phyloP scores from a whole-genome alignment of 768 basidiomycete genomes.

The Heimioporus sp. region DNA sequence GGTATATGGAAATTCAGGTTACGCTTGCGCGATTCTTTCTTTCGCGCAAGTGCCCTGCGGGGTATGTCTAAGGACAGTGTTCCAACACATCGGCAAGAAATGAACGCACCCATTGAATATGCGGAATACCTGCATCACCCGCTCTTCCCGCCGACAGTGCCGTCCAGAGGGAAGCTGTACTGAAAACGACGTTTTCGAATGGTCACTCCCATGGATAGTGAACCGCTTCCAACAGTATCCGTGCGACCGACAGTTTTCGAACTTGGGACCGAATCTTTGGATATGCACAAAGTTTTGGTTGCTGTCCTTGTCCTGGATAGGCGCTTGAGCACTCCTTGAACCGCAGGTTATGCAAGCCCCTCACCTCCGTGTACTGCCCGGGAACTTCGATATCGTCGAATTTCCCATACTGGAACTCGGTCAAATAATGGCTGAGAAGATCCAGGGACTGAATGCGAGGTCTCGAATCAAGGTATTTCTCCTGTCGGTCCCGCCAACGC shows the following conservation, averaged over 20 bases:
- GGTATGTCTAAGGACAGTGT: conserved; percentile 1
- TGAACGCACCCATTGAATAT: conserved; percentile 81
- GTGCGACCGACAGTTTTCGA: conserved; percentile 85
- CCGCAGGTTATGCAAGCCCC: conserved; percentile 6
- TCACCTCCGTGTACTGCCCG: conserved; percentile 96
- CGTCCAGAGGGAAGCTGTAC: conserved; percentile 87
- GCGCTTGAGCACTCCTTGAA: conserved; percentile 1
- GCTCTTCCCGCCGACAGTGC: conserved; percentile 88
- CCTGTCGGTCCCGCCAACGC: conserved; percentile 90
- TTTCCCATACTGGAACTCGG: conserved; percentile 96
- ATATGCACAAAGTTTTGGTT: conserved; percentile 90
- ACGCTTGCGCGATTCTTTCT: conserved; percentile 91
- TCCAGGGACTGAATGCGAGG: conserved; percentile 86
- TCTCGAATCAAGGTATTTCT: conserved; percentile 75
- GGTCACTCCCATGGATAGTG: conserved; percentile 87
- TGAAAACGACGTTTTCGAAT: conserved; percentile 84
- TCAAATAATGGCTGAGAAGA: conserved; percentile 84
- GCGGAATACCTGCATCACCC: conserved; percentile 89
- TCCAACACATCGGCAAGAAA: background rate
- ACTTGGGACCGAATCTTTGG: conserved; percentile 84
- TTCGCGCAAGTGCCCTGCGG: conserved; percentile 73
- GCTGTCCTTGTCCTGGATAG: conserved; percentile 83
- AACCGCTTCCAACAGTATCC: conserved; percentile 89
- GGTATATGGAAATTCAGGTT: conserved; percentile 92
- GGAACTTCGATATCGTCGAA: conserved; percentile 98